These are phyloP conservation scores for Penicillium sp. DNA, from an alignment of 2,329 filamentous ascomycete genomes.

Conservation along the genomic window DNA sequence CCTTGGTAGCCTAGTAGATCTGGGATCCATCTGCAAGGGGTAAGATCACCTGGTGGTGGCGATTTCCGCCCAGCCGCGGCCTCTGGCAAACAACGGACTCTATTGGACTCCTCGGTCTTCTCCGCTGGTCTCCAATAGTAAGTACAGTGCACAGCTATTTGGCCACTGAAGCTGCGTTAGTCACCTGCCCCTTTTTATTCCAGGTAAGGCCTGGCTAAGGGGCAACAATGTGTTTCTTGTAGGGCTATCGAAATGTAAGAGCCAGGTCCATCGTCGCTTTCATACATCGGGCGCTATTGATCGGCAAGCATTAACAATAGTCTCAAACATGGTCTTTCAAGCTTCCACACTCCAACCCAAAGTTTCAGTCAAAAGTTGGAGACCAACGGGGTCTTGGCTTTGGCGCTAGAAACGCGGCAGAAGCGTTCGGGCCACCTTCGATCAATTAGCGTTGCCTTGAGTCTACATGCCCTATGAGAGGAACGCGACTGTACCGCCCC, in stretches of 20 bases:
- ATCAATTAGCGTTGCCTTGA: slow-evolving; percentile 24
- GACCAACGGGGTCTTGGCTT: slow-evolving; percentile 29
- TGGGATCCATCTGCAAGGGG: slow-evolving; percentile 28
- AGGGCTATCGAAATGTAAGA: neutral
- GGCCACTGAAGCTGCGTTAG: neutral
- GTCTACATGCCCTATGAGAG: slow-evolving; percentile 7
- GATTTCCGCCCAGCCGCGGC: slow-evolving; percentile 5
- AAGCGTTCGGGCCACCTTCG: slow-evolving; percentile 27
- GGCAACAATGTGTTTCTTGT: neutral
- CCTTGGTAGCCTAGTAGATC: slow-evolving; percentile 8
- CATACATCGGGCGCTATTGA: neutral
- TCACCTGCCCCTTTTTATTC: neutral
- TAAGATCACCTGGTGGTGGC: slow-evolving; percentile 17
- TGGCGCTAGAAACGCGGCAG: slow-evolving; percentile 35
- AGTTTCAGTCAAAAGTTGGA: slow-evolving; percentile 16
- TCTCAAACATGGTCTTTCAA: neutral
- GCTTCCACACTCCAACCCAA: neutral
- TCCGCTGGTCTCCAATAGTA: neutral
- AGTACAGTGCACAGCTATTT: neutral
- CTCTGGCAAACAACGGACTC: neutral
- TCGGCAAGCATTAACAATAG: neutral
- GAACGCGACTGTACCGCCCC: slow-evolving; percentile 14
- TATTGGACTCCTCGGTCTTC: neutral
- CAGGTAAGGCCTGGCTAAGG: neutral
- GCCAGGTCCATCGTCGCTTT: neutral